These are phyloP conservation scores for Ramularia collo-cygni DNA, from an alignment of 2,329 filamentous ascomycete genomes.

Conservation along the genomic window DNA sequence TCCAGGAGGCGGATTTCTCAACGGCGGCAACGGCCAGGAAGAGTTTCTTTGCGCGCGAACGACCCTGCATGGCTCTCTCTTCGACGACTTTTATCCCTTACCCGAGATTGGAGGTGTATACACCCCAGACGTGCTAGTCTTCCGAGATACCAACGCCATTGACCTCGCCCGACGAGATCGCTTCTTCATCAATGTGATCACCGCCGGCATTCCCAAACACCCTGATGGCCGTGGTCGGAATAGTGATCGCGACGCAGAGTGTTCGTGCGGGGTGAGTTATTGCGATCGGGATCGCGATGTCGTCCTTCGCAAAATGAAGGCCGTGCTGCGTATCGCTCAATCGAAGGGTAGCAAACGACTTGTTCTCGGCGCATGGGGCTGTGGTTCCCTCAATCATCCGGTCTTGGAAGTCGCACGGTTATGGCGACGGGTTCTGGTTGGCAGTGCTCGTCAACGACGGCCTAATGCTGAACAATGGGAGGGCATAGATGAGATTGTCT, in stretches of 20 bases:
- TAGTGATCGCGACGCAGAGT: conserved; percentile 27
- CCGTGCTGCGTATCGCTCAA: conserved; percentile 48
- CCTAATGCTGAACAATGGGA: conserved; percentile 37
- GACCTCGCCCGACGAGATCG: conserved; percentile 44
- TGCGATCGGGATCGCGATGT: conserved; percentile 45
- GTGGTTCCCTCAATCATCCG: conserved; percentile 58
- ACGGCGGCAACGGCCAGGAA: conserved; percentile 55
- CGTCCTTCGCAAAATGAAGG: conserved; percentile 50
- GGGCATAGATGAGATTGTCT: conserved; percentile 48
- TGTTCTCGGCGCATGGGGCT: conserved; percentile 59
- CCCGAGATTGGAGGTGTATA: conserved; percentile 52
- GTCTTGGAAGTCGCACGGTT: conserved; percentile 51
- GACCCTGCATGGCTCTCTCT: conserved; percentile 53
- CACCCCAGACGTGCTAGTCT: conserved; percentile 54
- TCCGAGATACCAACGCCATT: conserved; percentile 39
- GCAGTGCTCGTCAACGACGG: conserved; percentile 25
- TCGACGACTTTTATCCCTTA: conserved; percentile 53
- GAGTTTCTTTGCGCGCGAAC: conserved; percentile 56
- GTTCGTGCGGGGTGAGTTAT: conserved; percentile 36
- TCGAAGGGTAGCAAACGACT: conserved; percentile 42
- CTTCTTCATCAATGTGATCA: conserved; percentile 54
- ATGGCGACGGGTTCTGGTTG: conserved; percentile 43
- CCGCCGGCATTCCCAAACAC: conserved; percentile 52
- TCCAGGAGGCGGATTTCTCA: conserved; percentile 55
- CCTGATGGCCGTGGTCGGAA: conserved; percentile 43